Evolutionary conservation across 805 yeast genomes (phyloP).

Genomic region (Scheffersomyces spartinae): DNA sequence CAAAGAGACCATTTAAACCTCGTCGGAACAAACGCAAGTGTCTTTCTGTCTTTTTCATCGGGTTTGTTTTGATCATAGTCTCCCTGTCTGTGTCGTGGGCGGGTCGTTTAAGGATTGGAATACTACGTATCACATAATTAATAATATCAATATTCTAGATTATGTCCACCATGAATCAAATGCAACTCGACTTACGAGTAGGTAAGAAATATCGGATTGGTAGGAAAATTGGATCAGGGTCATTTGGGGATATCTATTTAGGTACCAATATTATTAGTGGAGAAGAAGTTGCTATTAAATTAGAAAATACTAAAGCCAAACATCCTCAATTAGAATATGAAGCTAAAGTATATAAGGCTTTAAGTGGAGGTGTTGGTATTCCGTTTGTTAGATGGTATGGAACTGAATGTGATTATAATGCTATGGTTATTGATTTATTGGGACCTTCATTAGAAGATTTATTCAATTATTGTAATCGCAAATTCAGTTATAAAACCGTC

Average conservation of each 20-base stretch:
- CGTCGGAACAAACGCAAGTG: no score
- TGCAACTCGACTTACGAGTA: slow-evolving; percentile 73
- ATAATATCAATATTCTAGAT: neutral
- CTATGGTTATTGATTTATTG: slow-evolving; percentile 89
- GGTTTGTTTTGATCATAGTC: neutral
- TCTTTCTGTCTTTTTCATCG: no score
- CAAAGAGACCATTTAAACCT: no score
- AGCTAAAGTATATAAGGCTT: slow-evolving; percentile 87
- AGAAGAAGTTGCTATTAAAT: slow-evolving; percentile 94
- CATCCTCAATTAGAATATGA: slow-evolving; percentile 97
- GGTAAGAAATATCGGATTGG: slow-evolving; percentile 93
- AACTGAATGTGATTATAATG: slow-evolving; percentile 90
- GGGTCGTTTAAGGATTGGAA: no score
- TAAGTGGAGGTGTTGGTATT: slow-evolving; percentile 94
- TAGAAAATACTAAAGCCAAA: slow-evolving; percentile 80
- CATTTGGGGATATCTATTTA: slow-evolving; percentile 93
- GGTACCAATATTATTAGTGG: slow-evolving; percentile 92
- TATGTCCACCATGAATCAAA: no score
- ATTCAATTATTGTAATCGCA: slow-evolving; percentile 91
- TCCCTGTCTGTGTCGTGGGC: no score
- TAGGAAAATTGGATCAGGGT: slow-evolving; percentile 92
- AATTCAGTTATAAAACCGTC: slow-evolving; percentile 88
- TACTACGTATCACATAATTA: no score
- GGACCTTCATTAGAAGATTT: slow-evolving; percentile 95
- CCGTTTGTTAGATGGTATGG: slow-evolving; percentile 98